phyloP scores from a whole-genome alignment of 306 rosid species.

The Inga leiocalycina region DNA sequence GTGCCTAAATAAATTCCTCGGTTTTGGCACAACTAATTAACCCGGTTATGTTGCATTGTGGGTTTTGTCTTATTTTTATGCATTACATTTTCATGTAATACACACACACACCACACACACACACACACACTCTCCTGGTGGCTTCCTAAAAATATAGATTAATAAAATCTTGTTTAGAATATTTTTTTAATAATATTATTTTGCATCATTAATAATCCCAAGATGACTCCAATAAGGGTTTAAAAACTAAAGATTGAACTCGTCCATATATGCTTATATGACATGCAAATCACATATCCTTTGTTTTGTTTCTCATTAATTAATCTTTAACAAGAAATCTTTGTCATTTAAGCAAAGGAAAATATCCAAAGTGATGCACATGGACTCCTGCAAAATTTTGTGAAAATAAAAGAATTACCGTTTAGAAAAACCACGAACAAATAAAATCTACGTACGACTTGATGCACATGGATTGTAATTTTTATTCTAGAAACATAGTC shows the following conservation, averaged over 20 bases:
- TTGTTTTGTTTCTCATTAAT: not conserved
- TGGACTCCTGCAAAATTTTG: not conserved
- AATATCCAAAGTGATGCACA: not conserved
- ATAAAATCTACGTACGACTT: not conserved
- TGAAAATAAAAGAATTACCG: not conserved
- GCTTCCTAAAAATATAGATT: not conserved
- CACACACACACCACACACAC: no score
- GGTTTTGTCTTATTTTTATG: not conserved
- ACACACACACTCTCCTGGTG: not conserved
- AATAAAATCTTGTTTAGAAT: not conserved
- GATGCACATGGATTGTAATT: not conserved
- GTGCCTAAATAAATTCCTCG: not conserved
- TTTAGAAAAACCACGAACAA: not conserved
- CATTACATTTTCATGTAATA: not conserved
- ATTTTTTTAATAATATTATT: no score
- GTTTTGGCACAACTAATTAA: not conserved
- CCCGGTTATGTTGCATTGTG: not conserved
- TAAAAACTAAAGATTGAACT: not conserved
- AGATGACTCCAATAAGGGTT: not conserved
- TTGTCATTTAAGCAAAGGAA: no score
- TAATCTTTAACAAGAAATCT: not conserved
- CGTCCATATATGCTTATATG: not conserved
- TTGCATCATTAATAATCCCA: not conserved
- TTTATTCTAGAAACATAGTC: constrained; percentile 8
- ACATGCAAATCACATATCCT: not conserved